phyloP scores from a whole-genome alignment of 23 red algal genomes.

The Gracilariopsis chorda region DNA sequence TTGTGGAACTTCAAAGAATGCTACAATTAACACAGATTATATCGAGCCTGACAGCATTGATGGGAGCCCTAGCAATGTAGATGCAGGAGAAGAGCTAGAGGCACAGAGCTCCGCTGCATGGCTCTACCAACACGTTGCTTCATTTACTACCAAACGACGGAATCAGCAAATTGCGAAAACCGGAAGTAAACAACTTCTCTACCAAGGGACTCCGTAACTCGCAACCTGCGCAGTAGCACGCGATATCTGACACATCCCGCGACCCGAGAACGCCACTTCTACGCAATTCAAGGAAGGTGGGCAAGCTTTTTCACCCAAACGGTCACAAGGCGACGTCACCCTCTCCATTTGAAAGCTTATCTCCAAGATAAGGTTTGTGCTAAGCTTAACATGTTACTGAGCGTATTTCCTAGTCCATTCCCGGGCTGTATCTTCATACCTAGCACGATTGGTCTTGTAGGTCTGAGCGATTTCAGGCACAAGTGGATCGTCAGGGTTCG shows the following conservation, averaged over 20 bases:
- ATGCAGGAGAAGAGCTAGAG: no score
- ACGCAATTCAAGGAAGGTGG: background rate
- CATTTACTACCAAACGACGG: conserved; percentile 25
- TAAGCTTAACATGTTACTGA: conserved; percentile 35
- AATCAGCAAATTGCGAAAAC: conserved; percentile 31
- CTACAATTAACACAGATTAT: no score
- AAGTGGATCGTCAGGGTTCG: conserved; percentile 98
- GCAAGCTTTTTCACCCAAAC: background rate
- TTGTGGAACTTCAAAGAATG: no score
- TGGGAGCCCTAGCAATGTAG: no score
- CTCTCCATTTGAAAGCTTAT: conserved; percentile 16
- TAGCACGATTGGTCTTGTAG: conserved; percentile 95
- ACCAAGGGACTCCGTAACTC: conserved; percentile 1
- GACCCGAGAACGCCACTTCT: conserved; percentile 13
- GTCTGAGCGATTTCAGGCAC: conserved; percentile 99
- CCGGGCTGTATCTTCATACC: conserved; percentile 96
- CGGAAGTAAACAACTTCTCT: conserved; percentile 2
- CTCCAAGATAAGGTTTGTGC: conserved; percentile 23
- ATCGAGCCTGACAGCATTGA: no score
- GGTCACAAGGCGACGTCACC: conserved; percentile 8
- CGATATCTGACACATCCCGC: background rate
- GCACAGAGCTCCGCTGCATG: background rate
- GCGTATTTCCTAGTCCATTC: conserved; percentile 99
- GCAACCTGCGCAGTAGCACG: background rate
- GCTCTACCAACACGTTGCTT: conserved; percentile 30